A percentile compares a stretch with the other conserved stretches of the same genome.
Evolutionary conservation across 2,329 filamentous ascomycete genomes (phyloP).

Genomic region (Parascedosporium putredinis): DNA sequence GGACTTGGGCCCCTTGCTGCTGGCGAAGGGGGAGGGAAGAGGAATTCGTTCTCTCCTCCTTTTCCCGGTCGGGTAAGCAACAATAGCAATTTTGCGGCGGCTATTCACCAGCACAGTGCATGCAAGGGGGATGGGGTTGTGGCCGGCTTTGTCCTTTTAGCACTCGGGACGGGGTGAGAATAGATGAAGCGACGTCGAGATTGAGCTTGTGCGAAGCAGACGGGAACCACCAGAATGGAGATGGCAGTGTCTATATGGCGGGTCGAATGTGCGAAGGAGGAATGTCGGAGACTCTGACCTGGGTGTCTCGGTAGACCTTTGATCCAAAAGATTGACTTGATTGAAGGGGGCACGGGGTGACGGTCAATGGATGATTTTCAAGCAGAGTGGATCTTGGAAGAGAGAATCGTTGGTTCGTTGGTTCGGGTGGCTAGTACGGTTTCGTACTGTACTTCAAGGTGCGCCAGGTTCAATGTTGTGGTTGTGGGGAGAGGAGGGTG

Average conservation of each 20-base stretch:
- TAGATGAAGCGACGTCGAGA: neutral
- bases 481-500: neutral
- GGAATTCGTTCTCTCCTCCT: conserved; percentile 4
- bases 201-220: neutral
- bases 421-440: neutral
- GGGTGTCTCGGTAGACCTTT: neutral
- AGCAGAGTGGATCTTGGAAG: neutral
- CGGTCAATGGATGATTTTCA: neutral
- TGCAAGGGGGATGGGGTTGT: neutral
- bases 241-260: too few relatives aligned
- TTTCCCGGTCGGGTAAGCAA: conserved; percentile 9
- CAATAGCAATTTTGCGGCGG: conserved; percentile 8
- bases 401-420: neutral
- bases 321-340: neutral
- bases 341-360: neutral
- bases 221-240: too few relatives aligned
- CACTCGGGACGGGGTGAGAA: neutral
- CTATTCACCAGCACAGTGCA: conserved; percentile 6
- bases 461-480: neutral
- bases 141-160: neutral
- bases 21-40: neutral
- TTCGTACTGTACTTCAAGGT: neutral
- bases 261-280: too few relatives aligned
- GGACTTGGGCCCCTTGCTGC: conserved; percentile 5
- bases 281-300: too few relatives aligned